Conservation (phyloP, 306 rosid genomes). For the Corylus avellana region DNA sequence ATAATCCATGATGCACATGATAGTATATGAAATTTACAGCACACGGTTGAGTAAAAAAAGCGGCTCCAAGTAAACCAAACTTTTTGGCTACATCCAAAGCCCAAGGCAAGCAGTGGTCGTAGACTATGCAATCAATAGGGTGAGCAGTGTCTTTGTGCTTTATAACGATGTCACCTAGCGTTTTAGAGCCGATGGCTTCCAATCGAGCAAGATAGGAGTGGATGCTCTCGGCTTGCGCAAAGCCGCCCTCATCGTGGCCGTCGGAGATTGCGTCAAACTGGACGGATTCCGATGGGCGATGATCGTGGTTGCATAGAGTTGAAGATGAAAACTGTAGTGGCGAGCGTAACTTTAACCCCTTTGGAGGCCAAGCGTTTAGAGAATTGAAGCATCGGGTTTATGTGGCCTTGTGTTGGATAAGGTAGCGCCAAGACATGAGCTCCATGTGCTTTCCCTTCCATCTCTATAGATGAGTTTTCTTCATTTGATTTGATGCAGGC, state of each 20-base stretch:
- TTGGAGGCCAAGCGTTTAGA: constrained; percentile 40
- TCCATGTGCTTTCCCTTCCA: constrained; percentile 1
- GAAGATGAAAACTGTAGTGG: constrained; percentile 51
- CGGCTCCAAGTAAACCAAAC: constrained; percentile 41
- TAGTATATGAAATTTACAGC: constrained; percentile 47
- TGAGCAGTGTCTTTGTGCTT: constrained; percentile 27
- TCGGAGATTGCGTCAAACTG: constrained; percentile 64
- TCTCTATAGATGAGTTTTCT: not conserved
- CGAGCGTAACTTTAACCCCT: constrained; percentile 46
- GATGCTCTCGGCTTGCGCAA: constrained; percentile 31
- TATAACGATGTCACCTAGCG: constrained; percentile 44
- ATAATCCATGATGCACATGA: constrained; percentile 35
- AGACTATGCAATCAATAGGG: constrained; percentile 50
- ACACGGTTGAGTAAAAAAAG: constrained; percentile 63
- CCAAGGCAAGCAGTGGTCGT: constrained; percentile 55
- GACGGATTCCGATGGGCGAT: constrained; percentile 17
- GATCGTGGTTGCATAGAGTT: constrained; percentile 45
- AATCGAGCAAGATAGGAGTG: constrained; percentile 40
- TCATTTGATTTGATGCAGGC: no score
- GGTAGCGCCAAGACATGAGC: constrained; percentile 47
- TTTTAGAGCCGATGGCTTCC: constrained; percentile 40
- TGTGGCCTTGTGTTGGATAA: constrained; percentile 68
- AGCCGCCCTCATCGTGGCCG: constrained; percentile 65
- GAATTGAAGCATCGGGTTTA: constrained; percentile 60
- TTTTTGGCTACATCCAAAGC: constrained; percentile 55